phyloP scores from a whole-genome alignment of 345 rosid genomes.

The Bruguiera parviflora region DNA sequence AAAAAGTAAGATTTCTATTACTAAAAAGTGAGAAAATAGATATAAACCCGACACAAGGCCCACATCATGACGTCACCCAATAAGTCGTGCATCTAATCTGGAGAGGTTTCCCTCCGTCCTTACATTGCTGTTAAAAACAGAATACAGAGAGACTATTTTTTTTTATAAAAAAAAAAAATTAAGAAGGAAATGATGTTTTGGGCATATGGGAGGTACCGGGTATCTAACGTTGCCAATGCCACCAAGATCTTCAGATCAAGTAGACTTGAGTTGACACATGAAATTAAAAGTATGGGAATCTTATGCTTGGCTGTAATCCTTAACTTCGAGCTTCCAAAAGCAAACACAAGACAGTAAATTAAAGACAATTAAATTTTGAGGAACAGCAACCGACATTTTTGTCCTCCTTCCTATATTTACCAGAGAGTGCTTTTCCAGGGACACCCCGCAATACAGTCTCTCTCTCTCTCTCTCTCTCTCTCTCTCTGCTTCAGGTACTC shows the following conservation, averaged over 20 bases:
- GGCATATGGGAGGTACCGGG: too few relatives aligned
- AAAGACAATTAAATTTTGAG: conserved; percentile 14
- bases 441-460: neutral
- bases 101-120: too few relatives aligned
- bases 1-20: too few relatives aligned
- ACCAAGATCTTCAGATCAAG: conserved; percentile 13
- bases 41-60: too few relatives aligned
- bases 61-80: too few relatives aligned
- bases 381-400: conserved; percentile 16
- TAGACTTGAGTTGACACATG: conserved; percentile 9
- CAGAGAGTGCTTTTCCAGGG: conserved; percentile 16
- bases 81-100: too few relatives aligned
- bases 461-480: neutral
- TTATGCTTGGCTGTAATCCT: conserved; percentile 26
- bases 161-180: too few relatives aligned
- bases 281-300: conserved; percentile 26
- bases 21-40: too few relatives aligned
- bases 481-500: neutral
- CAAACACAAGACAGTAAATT: neutral
- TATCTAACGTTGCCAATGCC: too few relatives aligned
- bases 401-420: conserved; percentile 6
- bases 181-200: too few relatives aligned
- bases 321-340: conserved; percentile 12
- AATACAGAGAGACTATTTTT: too few relatives aligned
- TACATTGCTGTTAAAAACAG: too few relatives aligned